A percentile compares a stretch with the other conserved stretches of the same genome.
phyloP scores from a whole-genome alignment of 768 basidiomycete species.

The Trametes elegans region DNA sequence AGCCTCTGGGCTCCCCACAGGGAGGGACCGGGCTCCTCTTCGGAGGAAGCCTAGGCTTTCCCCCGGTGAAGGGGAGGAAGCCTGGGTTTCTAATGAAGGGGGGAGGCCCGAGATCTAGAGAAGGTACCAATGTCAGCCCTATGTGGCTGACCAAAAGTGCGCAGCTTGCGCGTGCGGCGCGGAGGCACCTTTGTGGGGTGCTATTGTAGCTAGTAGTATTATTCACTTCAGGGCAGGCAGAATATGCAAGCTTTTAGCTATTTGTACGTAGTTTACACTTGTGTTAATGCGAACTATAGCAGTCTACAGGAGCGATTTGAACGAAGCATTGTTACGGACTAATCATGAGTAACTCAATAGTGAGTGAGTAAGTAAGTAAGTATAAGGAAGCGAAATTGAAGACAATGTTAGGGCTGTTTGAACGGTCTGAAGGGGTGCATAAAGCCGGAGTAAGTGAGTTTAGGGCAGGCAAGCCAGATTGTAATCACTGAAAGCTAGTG shows the following conservation, averaged over 20 bases:
- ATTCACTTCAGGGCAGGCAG: not conserved
- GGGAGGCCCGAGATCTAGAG: not conserved
- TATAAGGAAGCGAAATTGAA: not conserved
- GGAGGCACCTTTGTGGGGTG: not conserved
- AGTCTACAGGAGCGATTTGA: too few relatives aligned
- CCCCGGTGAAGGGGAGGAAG: not conserved
- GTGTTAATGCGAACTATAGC: too few relatives aligned
- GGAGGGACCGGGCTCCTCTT: constrained; percentile 6
- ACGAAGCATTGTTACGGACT: too few relatives aligned
- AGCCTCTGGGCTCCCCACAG: not conserved
- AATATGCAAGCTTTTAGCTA: not conserved
- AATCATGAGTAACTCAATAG: too few relatives aligned
- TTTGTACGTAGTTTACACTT: too few relatives aligned
- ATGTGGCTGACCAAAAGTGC: not conserved
- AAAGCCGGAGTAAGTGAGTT: not conserved
- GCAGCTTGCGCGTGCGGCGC: not conserved
- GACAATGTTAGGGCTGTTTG: too few relatives aligned
- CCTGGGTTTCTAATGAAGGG: constrained; percentile 2
- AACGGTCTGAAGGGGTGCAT: too few relatives aligned
- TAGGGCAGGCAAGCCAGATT: not conserved
- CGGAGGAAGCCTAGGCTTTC: constrained; percentile 1
- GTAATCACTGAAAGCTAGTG: not conserved
- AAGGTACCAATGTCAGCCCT: not conserved
- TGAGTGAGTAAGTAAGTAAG: too few relatives aligned
- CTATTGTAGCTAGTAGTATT: not conserved